phyloP scores from a whole-genome alignment of 2,329 filamentous ascomycete species.

The Arthrobotrys conoides region DNA sequence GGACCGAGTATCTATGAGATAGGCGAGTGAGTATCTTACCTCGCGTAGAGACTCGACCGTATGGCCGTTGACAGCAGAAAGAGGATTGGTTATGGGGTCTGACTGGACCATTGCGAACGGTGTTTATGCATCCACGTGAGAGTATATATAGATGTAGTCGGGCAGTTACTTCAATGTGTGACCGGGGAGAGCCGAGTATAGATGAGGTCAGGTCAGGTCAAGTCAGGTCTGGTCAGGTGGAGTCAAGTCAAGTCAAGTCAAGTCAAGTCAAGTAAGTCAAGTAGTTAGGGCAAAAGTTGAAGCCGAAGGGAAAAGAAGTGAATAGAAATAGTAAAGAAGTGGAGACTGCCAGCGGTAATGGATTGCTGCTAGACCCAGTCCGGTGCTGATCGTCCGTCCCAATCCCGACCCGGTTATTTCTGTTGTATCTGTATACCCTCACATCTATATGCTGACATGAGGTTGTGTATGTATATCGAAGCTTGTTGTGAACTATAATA shows the following conservation, averaged over 20 bases:
- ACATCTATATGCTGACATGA: background rate
- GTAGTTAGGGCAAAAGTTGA: background rate
- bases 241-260: background rate
- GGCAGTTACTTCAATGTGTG: background rate
- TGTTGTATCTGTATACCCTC: conserved; percentile 1
- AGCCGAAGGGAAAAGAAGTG: background rate
- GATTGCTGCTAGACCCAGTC: conserved; percentile 15
- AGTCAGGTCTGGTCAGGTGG: background rate
- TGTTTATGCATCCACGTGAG: conserved; percentile 6
- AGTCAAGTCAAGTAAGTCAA: background rate
- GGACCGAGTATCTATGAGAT: background rate
- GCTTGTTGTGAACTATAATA: background rate
- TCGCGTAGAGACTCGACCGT: conserved; percentile 53
- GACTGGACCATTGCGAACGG: conserved; percentile 5
- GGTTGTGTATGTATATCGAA: background rate
- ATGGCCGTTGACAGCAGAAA: conserved; percentile 35
- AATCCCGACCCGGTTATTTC: background rate
- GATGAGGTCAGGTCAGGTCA: background rate
- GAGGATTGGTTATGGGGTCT: conserved; percentile 6
- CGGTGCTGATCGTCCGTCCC: conserved; percentile 14
- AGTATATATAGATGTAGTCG: background rate
- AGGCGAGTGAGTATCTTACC: conserved; percentile 11
- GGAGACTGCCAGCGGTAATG: conserved; percentile 14
- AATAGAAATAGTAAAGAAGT: background rate
- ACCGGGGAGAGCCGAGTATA: background rate